phyloP scores from a whole-genome alignment of 1,139 yeast genomes.

The Magnusiomyces clavatus region DNA sequence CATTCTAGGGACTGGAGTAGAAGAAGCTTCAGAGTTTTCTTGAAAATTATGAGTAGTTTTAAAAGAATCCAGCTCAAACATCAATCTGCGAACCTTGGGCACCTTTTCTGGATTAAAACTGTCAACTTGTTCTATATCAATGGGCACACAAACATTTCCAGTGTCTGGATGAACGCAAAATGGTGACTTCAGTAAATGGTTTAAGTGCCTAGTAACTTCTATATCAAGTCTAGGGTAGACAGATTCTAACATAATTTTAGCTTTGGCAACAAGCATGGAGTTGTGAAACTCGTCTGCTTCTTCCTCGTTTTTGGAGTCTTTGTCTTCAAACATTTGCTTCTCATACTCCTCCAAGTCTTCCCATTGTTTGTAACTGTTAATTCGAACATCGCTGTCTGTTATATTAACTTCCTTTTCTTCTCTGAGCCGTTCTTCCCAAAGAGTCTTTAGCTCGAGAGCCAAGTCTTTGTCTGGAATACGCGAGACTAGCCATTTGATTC shows the following conservation, averaged over 20 bases:
- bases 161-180: constrained; percentile 97
- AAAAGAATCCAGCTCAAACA: constrained; percentile 43
- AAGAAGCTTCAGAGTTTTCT: constrained; percentile 9
- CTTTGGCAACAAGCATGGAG: not conserved
- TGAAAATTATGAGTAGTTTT: constrained; percentile 20
- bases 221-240: constrained; percentile 89
- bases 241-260: constrained; percentile 54
- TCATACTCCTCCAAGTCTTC: constrained; percentile 64
- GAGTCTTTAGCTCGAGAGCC: constrained; percentile 45
- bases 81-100: constrained; percentile 63
- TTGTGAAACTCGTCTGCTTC: constrained; percentile 34
- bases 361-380: constrained; percentile 59
- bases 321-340: constrained; percentile 38
- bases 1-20: constrained; percentile 23
- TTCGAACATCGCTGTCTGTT: constrained; percentile 43
- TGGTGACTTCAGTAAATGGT: constrained; percentile 93
- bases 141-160: constrained; percentile 94
- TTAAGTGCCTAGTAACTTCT: constrained; percentile 83
- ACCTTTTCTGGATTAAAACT: constrained; percentile 74
- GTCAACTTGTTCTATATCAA: constrained; percentile 47
- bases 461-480: constrained; percentile 54
- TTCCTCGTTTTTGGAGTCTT: constrained; percentile 35
- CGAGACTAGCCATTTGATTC: constrained; percentile 50
- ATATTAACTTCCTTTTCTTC: too few species aligned
- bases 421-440: constrained; percentile 16